Base-by-base conservation (phyloP, 2,329 filamentous ascomycete genomes). In the Anthostomella pinea region DNA sequence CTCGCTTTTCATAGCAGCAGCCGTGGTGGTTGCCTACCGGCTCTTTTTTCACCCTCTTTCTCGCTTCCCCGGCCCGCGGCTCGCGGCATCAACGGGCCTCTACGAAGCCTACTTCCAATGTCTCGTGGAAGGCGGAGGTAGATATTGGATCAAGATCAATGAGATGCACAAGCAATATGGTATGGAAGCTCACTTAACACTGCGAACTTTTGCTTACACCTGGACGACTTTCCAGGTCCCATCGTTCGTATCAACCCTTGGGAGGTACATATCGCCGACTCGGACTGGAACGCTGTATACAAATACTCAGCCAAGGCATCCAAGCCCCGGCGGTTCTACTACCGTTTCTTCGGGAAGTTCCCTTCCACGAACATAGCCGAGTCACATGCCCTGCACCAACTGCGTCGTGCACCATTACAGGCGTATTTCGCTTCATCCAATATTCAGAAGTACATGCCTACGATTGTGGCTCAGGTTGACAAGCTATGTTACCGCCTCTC, bases 281-380 rank as follows among this genome's bases (percentile, higher is more conserved):
- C 44, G 6, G 35, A 44, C 24, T 49, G 48, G 48, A 51, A 48
- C 24, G 43, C 37, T 2, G 43, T 48, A 4, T 54, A 53, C 34
- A 53, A 50, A 30, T 48, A 51, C 31, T 53, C 51, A 8, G 26
- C 49, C 2, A 46, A 43, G 17, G 39, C 51, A 7, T 49, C 51
- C 16, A 54, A 54, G 38, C 51, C 51, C 13, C n/a, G n/a, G n/a
- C n/a, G 6, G 30, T 39, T 49, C 38, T 53, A 52, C 39, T 39
- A 48, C 35, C 47, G 42, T 16, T 51, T 53, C 44, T 52, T 53
- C 35, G 51, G 49, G 33, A 40, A 38, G 37, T 53, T 51, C 38
- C 51, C 51, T 8, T 51, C 49, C 40, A 52, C 51, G 24, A 52
- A 53, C 34, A 41, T 41, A 0, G 49, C 49, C 21, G 49, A 51